Evolutionary conservation across 441 rosid genomes (phyloP).

Genomic region (Pelargonium australe): DNA sequence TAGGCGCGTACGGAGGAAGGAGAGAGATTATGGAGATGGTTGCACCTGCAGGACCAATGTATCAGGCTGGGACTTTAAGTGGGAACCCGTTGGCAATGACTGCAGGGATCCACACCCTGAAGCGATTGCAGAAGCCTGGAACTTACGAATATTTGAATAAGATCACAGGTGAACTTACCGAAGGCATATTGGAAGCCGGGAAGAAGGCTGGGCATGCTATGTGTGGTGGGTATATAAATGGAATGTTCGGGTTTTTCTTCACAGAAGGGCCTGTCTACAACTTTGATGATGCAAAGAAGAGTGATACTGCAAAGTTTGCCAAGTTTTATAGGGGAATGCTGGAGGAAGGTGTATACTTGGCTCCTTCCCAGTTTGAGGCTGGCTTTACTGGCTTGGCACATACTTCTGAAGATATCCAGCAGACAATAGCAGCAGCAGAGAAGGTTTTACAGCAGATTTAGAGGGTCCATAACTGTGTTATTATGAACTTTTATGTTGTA

Average conservation of each 20-base stretch:
- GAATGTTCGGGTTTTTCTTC: constrained; percentile 96
- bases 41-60: constrained; percentile 96
- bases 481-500: too few species aligned
- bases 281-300: constrained; percentile 73
- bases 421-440: constrained; percentile 71
- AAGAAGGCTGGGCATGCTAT: constrained; percentile 79
- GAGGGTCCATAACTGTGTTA: constrained; percentile 10
- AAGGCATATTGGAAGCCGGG: constrained; percentile 70
- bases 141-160: constrained; percentile 68
- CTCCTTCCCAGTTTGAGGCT: constrained; percentile 88
- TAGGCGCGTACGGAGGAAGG: constrained; percentile 95
- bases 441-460: constrained; percentile 59
- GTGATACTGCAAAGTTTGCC: constrained; percentile 68
- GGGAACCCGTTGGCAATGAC: constrained; percentile 95
- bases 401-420: constrained; percentile 54
- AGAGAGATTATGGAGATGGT: constrained; percentile 91
- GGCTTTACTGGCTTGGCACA: constrained; percentile 93
- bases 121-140: constrained; percentile 65
- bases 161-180: constrained; percentile 56
- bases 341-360: constrained; percentile 82
- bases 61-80: constrained; percentile 94
- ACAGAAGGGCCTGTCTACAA: constrained; percentile 73
- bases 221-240: constrained; percentile 68
- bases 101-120: constrained; percentile 76
- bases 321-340: constrained; percentile 70